Evolutionary conservation across 805 yeast genomes (phyloP).

Genomic region (Metschnikowia kofuensis): DNA sequence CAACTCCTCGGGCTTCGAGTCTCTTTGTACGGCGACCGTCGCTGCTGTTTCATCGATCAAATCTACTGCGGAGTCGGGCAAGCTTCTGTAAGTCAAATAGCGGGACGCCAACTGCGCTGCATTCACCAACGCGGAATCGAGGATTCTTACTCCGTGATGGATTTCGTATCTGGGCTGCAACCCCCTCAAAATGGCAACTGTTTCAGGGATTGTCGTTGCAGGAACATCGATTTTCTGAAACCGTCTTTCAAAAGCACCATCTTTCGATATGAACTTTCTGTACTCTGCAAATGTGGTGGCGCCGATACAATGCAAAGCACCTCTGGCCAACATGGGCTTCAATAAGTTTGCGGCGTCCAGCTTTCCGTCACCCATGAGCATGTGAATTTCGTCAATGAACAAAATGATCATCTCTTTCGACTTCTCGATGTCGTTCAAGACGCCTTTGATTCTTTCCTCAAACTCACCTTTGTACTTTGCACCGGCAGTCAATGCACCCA

Average conservation of each 20-base stretch:
- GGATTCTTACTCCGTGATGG: constrained; percentile 95
- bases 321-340: constrained; percentile 97
- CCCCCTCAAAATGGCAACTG: constrained; percentile 95
- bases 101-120: constrained; percentile 95
- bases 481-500: constrained; percentile 97
- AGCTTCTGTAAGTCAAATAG: constrained; percentile 88
- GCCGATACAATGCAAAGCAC: constrained; percentile 94
- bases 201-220: constrained; percentile 89
- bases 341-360: constrained; percentile 94
- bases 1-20: constrained; percentile 94
- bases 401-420: constrained; percentile 81
- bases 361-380: constrained; percentile 99
- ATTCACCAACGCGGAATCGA: constrained; percentile 89
- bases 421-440: constrained; percentile 87
- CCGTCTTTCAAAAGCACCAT: constrained; percentile 98
- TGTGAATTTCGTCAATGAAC: constrained; percentile 96
- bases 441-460: constrained; percentile 97
- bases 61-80: constrained; percentile 97
- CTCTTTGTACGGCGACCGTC: constrained; percentile 95
- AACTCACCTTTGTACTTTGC: constrained; percentile 98
- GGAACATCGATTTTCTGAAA: constrained; percentile 96
- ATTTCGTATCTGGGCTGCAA: constrained; percentile 92
- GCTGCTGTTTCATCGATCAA: constrained; percentile 96
- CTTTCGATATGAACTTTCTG: constrained; percentile 88
- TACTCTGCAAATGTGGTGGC: constrained; percentile 96